Base-by-base conservation (phyloP, 495 filamentous ascomycete genomes). In the Aspergillus sclerotiicarbonarius region DNA sequence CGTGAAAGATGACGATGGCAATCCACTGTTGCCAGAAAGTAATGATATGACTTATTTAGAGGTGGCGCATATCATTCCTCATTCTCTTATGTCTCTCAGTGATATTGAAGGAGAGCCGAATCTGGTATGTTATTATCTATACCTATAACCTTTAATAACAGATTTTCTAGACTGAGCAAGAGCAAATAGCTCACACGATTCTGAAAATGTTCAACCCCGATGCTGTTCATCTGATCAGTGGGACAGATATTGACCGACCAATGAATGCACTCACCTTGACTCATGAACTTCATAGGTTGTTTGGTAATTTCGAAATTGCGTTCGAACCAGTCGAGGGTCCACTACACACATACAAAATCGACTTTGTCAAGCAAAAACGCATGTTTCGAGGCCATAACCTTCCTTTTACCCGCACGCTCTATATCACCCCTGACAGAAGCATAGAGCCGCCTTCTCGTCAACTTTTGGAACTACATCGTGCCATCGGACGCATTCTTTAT, bases 401-500 rank as follows among this genome's bases (percentile, higher is more conserved):
- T 35, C 66, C 68, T 37, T 62, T 66, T 41, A 67, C 66, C 21
- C 52, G 55, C 12, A 66, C 62, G 13, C 58, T 71, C 9, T 59
- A 58, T 57, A 31, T 70, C 46, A 67, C 64, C 6, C 43, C 59
- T 39, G 62, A 62, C 41, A 41, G 61, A 58, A 67, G 49, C 37
- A 64, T 74, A 53, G 66, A 69, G 10, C 67, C 67, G 6, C 71
- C 69, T 37, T 70, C 62, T 20, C 56, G 64, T 32, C 59, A 65
- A 54, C 66, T 74, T 48, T 50, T 74, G 4, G 55, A 62, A 18
- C 41, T 72, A 31, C 69, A 72, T 59, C 54, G 60, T 58, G 66
- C 71, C 39, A 72, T 74, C 51, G 69, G 61, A 51, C 64, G 66
- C 49, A 71, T 75, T 33, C 71, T 72, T 54, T 63, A 69, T 60